Evolutionary conservation across 148 eudicot species (phyloP).

Genomic region (Nepenthes gracilis): DNA sequence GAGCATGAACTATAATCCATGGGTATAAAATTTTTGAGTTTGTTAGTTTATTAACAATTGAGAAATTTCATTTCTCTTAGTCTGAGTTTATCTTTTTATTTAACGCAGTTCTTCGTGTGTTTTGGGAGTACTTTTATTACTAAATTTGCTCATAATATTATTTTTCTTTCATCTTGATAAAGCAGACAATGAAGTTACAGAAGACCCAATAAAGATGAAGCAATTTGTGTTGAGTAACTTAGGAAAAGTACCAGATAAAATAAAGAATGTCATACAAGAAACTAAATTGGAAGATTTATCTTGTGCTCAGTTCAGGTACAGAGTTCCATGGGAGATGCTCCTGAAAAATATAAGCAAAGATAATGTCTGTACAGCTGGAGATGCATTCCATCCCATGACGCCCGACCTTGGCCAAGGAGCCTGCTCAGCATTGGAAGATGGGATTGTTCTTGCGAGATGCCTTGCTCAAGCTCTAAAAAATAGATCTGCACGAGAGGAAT

Average conservation of each 20-base stretch:
- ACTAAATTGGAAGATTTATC: constrained; percentile 21
- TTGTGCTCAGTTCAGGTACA: constrained; percentile 24
- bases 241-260: constrained; percentile 27
- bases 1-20: too few relatives aligned
- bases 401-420: constrained; percentile 66
- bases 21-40: too few relatives aligned
- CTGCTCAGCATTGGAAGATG: constrained; percentile 48
- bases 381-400: constrained; percentile 60
- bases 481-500: neutral
- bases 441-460: constrained; percentile 31
- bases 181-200: constrained; percentile 20
- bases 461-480: constrained; percentile 22
- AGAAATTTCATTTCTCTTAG: too few relatives aligned
- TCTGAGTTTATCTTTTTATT: too few relatives aligned
- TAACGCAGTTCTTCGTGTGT: neutral
- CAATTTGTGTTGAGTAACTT: constrained; percentile 44
- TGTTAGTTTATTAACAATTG: too few relatives aligned
- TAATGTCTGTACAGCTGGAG: constrained; percentile 48
- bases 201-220: constrained; percentile 37
- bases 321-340: constrained; percentile 39
- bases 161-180: neutral
- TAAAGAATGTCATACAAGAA: constrained; percentile 19
- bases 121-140: neutral
- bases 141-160: neutral
- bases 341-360: constrained; percentile 41